A percentile compares a stretch with the other conserved stretches of the same genome.
phyloP scores from a whole-genome alignment of 2,329 filamentous ascomycete genomes.

The Aspergillus persii region DNA sequence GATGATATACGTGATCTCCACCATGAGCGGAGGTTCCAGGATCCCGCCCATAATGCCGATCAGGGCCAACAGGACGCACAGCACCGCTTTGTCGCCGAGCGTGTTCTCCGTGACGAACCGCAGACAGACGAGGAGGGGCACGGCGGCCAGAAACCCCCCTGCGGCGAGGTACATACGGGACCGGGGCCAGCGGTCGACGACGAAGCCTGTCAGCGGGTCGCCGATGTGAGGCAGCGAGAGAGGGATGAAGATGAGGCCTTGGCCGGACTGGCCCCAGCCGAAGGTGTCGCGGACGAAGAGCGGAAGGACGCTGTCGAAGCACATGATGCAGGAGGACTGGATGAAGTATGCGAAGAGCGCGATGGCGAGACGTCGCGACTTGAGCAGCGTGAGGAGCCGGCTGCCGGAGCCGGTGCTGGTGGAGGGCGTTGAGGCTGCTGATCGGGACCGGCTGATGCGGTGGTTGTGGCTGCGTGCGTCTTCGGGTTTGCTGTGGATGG shows the following conservation, averaged over 20 bases:
- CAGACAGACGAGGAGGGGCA: constrained; percentile 63
- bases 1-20: constrained; percentile 63
- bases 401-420: neutral
- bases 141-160: constrained; percentile 56
- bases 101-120: constrained; percentile 62
- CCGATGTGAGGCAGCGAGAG: constrained; percentile 32
- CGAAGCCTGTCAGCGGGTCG: constrained; percentile 32
- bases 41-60: constrained; percentile 56
- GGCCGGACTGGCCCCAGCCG: constrained; percentile 51
- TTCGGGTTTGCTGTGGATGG: neutral
- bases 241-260: constrained; percentile 56
- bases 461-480: neutral
- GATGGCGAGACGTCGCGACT: constrained; percentile 55
- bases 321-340: constrained; percentile 49
- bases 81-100: constrained; percentile 61
- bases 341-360: constrained; percentile 56
- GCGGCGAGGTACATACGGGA: constrained; percentile 56
- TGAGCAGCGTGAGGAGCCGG: constrained; percentile 43
- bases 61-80: constrained; percentile 62
- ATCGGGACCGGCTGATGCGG: too few relatives aligned
- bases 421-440: neutral
- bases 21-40: constrained; percentile 63
- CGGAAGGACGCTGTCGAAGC: constrained; percentile 57
- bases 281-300: constrained; percentile 53
- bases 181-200: constrained; percentile 24